Base-by-base conservation (phyloP, 2,329 filamentous ascomycete species). In the Arthrobotrys conoides region DNA sequence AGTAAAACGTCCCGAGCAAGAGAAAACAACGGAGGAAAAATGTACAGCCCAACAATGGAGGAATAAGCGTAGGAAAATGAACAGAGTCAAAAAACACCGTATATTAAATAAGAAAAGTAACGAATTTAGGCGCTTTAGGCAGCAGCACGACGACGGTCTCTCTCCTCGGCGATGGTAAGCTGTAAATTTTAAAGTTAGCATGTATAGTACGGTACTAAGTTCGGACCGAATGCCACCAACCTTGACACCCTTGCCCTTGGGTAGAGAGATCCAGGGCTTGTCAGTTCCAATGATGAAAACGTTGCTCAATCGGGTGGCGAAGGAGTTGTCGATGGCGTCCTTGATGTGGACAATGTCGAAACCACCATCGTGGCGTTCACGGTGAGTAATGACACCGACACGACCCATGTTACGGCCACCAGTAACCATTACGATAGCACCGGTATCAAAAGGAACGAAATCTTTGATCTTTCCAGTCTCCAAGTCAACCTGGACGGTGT, bases 291-390 rank as follows among this genome's bases (percentile, higher is more conserved):
- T 97, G 89, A 99, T 91, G 89, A 99, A 99, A 85, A 99, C 94
- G 93, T 99, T 99, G 90, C 88, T 92, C 90, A 99, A 94, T 88
- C 96, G 96, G 86, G 96, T 99, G 85, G 96, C 94, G 88, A 99
- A 99, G 86, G 93, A 93, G 92, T 99, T 99, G 91, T 98, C 96
- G 88, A 99, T 95, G 85, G 94, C 95, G 86, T 99, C 96, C 93
- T 99, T 99, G 88, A 99, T 92, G 90, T 97, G 94, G 87, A 99
- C 94, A 85, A 99, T 97, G 91, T 96, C 96, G 93, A 99, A 99
- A 87, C 96, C 96, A 90, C 96, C 96, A 84, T 99, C 96, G 91
- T 99, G 96, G 85, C 96, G 93, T 91, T 99, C 96, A 90, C 96
- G 95, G 91, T 99, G 94, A 85, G 96, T 98, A 89, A 99, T 96